Base-by-base conservation (phyloP, 192 early-diverging fungal genomes). In the Pecoramyces ruminantium region DNA sequence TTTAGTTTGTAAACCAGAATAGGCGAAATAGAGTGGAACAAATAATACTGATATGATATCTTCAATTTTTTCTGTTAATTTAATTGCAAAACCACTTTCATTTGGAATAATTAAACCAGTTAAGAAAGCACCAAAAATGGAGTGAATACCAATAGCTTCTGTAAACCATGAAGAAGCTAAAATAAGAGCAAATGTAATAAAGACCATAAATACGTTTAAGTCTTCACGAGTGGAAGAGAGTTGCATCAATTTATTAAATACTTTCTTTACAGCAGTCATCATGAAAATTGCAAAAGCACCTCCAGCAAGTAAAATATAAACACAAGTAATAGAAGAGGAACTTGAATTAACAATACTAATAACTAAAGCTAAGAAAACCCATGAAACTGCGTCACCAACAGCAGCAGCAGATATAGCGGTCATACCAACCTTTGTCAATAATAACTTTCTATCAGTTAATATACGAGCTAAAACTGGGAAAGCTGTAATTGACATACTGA, bases 391-490 rank as follows among this genome's bases (percentile, higher is more conserved):
- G 82, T 98, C 96, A 81, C 97, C 95, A 30, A 94, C 87, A 14
- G 96, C 92, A 5, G 94, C 95, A 2, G 95, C 91, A 25, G 94
- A 92, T 78, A 98, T 90, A 25, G 95, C 91, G n/a, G 93, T 87
- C 25, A 92, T 88, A 14, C 96, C 97, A 13, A 96, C 95, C 13
- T 86, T 86, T 29, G 95, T 94, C 9, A 87, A 86, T 34, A 97
- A 85, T 40, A 98, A 83, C 82, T 96, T 95, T 39, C 92, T 88
- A 85, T 97, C 96, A 0, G 94, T 92, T 80, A 98, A 85, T 78
- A 98, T 97, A 81, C 97, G 96, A 0, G 95, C 97, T 30, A 98
- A 88, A 1, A 98, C 97, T 0, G 97, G 97, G 81, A 97, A 98
- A 1, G 96, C 96, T 67, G 77, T 29, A 29, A 38, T 77, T 39